Percentiles rank a stretch among this genome's conserved stretches.
Conservation (phyloP, 345 rosid species). For the Arabis alpina region DNA sequence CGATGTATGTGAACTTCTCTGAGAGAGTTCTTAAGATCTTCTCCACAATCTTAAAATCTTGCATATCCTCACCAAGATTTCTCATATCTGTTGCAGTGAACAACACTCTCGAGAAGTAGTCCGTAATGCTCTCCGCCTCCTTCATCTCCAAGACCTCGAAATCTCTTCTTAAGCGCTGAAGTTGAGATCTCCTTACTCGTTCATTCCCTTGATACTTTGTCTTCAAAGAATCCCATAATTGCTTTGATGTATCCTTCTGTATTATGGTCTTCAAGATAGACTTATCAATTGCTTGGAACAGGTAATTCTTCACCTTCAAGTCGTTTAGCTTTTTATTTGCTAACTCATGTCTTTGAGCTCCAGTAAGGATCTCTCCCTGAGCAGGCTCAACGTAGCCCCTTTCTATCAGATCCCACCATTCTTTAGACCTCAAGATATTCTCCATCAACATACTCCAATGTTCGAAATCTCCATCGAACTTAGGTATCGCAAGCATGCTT, state of each 20-base stretch:
- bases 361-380: background rate
- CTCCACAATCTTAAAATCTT: no score
- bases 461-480: no score
- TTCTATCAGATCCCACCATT: background rate
- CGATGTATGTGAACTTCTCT: no score
- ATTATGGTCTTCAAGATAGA: background rate
- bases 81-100: no score
- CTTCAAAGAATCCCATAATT: background rate
- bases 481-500: no score
- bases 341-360: background rate
- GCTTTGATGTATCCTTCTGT: background rate
- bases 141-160: no score
- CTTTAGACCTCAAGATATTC: background rate
- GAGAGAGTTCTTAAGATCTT: no score
- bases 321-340: background rate
- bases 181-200: background rate
- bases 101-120: no score
- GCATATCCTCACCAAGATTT: no score
- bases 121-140: no score
- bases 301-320: background rate
- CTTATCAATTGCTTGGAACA: background rate
- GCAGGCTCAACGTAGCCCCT: background rate
- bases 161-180: no score
- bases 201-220: background rate
- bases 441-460: background rate